phyloP scores from a whole-genome alignment of 371 early-diverging fungal species.

The Lichtheimia hyalospora region DNA sequence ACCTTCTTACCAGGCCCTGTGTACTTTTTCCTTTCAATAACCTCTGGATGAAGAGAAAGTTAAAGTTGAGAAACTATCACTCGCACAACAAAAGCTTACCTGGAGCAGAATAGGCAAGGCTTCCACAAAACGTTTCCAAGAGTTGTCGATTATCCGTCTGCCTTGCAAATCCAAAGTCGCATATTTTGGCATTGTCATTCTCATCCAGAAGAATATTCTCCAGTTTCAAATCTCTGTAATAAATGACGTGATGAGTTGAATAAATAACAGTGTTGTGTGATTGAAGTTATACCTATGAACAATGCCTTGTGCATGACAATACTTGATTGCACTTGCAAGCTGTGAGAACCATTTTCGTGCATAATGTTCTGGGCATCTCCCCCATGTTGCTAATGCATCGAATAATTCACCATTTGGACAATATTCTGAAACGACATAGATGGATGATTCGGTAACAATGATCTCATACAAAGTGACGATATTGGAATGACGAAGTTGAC shows the following conservation, averaged over 20 bases:
- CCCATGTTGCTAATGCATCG: conserved; percentile 65
- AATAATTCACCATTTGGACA: conserved; percentile 78
- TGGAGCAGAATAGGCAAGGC: conserved; percentile 83
- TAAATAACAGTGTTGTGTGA: background rate
- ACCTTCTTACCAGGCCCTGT: conserved; percentile 67
- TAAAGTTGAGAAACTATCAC: no score
- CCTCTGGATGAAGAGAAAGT: conserved; percentile 45
- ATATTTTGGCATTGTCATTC: conserved; percentile 76
- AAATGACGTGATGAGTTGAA: background rate
- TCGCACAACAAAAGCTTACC: background rate
- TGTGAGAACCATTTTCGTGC: conserved; percentile 71
- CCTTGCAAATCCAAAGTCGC: conserved; percentile 90
- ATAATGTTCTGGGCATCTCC: conserved; percentile 53
- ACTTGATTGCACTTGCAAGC: conserved; percentile 70
- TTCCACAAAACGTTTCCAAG: conserved; percentile 86
- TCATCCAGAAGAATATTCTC: conserved; percentile 83
- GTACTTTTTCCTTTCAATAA: conserved; percentile 74
- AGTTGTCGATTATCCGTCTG: conserved; percentile 64
- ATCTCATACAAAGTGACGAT: conserved; percentile 90
- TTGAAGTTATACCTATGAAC: conserved; percentile 66
- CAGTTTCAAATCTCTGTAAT: conserved; percentile 76
- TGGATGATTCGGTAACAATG: conserved; percentile 73
- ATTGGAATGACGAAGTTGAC: conserved; percentile 81
- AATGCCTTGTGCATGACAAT: conserved; percentile 76
- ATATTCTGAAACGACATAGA: conserved; percentile 81